Conservation (phyloP, 768 basidiomycete genomes). For the Galerina marginata region DNA sequence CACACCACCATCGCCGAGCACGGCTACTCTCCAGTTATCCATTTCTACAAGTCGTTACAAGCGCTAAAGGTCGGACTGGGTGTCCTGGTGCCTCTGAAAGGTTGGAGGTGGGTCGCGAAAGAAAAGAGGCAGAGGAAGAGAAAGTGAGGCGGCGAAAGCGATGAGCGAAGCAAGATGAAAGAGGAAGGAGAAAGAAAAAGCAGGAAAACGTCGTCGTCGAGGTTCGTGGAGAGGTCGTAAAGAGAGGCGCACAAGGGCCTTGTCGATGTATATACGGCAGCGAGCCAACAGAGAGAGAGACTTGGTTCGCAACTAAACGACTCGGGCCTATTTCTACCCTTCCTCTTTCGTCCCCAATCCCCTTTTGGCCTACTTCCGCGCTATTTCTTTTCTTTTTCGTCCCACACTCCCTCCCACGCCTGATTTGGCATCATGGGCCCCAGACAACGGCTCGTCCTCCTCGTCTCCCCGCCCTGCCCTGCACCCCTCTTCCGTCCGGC, state of each 20-base stretch:
- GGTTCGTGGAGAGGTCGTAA: conserved; percentile 71
- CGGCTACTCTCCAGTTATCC: conserved; percentile 96
- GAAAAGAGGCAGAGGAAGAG: conserved; percentile 6
- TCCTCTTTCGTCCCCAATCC: conserved; percentile 23
- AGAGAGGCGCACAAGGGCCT: conserved; percentile 43
- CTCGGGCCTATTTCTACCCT: conserved; percentile 41
- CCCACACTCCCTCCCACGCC: conserved; percentile 20
- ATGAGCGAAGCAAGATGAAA: conserved; percentile 25
- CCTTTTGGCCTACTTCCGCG: conserved; percentile 11
- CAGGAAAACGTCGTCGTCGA: conserved; percentile 64
- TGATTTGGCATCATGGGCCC: conserved; percentile 14
- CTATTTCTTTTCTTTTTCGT: conserved; percentile 13
- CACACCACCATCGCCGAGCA: conserved; percentile 96
- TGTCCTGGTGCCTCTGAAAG: background rate
- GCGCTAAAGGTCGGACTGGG: conserved; percentile 4
- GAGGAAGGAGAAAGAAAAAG: conserved; percentile 42
- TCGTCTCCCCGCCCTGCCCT: conserved; percentile 9
- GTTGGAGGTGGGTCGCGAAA: background rate
- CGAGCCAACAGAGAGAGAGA: conserved; percentile 38
- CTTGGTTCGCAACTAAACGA: conserved; percentile 38
- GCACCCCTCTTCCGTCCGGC: background rate
- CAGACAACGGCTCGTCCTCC: conserved; percentile 7
- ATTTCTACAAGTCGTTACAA: conserved; percentile 41
- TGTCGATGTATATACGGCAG: conserved; percentile 36
- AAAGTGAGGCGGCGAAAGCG: conserved; percentile 14